These are phyloP conservation scores for Galium porrigens DNA, from an alignment of 305 asterid species.

Conservation along the genomic window DNA sequence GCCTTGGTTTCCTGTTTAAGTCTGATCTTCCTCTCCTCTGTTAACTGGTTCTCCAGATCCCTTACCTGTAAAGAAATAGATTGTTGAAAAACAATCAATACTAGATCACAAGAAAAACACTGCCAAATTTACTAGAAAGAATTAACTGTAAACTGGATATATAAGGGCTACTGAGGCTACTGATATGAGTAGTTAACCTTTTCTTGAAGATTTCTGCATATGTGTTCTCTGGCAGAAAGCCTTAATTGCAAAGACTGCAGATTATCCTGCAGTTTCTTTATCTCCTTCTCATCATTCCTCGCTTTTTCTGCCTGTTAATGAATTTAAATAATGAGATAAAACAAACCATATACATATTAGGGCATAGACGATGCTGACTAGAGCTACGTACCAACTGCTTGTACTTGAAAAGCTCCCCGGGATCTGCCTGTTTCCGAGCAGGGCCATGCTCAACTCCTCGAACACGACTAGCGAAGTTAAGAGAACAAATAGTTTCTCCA, in stretches of 20 bases:
- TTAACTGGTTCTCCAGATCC: constrained; percentile 73
- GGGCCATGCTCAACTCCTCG: constrained; percentile 95
- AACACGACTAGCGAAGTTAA: constrained; percentile 85
- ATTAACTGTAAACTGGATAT: not conserved
- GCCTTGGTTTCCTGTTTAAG: constrained; percentile 60
- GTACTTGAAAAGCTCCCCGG: constrained; percentile 57
- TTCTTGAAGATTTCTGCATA: constrained; percentile 65
- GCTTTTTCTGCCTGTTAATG: constrained; percentile 69
- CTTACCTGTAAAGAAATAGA: constrained; percentile 38
- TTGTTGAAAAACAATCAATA: not conserved
- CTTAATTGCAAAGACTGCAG: constrained; percentile 60
- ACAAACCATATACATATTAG: not conserved
- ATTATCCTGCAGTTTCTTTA: constrained; percentile 70
- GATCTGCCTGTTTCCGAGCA: constrained; percentile 67
- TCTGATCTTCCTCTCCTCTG: constrained; percentile 65
- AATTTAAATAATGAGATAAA: constrained; percentile 8
- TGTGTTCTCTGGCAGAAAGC: constrained; percentile 66
- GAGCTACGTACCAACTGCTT: constrained; percentile 60
- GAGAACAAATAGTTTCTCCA: constrained; percentile 85
- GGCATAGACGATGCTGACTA: not conserved
- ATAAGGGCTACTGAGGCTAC: too few species aligned
- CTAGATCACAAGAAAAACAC: not conserved
- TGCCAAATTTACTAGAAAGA: not conserved
- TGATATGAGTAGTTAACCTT: constrained; percentile 38
- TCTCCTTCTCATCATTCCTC: constrained; percentile 84